phyloP scores from a whole-genome alignment of 495 filamentous ascomycete species.

The Aspergillus olivimuriae region DNA sequence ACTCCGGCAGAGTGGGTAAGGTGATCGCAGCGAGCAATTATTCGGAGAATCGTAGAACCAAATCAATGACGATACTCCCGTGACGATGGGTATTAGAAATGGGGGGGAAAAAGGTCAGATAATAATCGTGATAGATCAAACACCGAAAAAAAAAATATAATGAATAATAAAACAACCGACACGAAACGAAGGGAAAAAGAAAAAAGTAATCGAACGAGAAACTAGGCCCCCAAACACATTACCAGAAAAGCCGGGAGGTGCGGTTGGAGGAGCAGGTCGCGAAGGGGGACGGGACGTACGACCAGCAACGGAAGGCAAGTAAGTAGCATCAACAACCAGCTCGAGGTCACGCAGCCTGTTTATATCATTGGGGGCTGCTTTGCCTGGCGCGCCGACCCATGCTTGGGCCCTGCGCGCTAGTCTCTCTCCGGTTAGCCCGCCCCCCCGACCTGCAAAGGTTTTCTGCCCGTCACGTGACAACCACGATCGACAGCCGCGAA shows the following conservation, averaged over 20 bases:
- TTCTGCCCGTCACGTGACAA: slow-evolving; percentile 34
- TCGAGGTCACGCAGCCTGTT: slow-evolving; percentile 48
- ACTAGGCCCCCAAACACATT: too few species aligned
- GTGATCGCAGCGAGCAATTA: not conserved
- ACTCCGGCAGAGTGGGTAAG: slow-evolving; percentile 8
- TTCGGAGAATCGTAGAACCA: too few species aligned
- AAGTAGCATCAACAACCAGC: slow-evolving; percentile 15
- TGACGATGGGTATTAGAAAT: too few species aligned
- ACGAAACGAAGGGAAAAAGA: too few species aligned
- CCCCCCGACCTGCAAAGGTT: slow-evolving; percentile 30
- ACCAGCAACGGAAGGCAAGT: slow-evolving; percentile 2
- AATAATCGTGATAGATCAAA: too few species aligned
- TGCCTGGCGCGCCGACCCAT: slow-evolving; percentile 39
- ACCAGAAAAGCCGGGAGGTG: too few species aligned
- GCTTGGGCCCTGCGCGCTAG: slow-evolving; percentile 36
- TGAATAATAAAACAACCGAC: too few species aligned
- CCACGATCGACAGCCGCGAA: slow-evolving; percentile 9
- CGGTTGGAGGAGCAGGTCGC: not conserved
- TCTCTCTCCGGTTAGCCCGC: slow-evolving; percentile 17
- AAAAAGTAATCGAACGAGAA: not conserved
- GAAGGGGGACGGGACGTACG: slow-evolving; percentile 4
- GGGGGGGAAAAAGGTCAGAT: too few species aligned
- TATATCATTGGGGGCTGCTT: slow-evolving; percentile 45
- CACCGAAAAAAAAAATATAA: too few species aligned
- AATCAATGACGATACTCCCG: too few species aligned